Base-by-base conservation (phyloP, 805 yeast species). In the Saccharomycopsis synnaedendra region DNA sequence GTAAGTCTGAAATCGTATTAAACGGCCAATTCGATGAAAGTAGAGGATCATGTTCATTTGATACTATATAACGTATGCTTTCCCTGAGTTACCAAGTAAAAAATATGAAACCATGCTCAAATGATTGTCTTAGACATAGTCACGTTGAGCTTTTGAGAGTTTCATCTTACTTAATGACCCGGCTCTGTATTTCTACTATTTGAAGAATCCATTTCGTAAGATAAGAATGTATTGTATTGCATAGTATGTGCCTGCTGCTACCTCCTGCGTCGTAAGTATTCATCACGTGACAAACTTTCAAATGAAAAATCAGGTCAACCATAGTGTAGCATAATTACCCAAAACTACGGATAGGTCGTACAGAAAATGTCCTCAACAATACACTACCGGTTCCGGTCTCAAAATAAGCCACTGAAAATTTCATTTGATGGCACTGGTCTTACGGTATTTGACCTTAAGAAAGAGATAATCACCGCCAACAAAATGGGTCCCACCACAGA, bases 341-440 rank as follows among this genome's bases (percentile, higher is more conserved):
- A 19, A 19, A 19, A 19, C 19, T 34, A 3, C 37, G n/a, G n/a
- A n/a, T 34, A 34, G n/a, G 10, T 34, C n/a, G 19, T 27, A 5
- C 7, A 11, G 5, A 43, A 8, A 4, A 86, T 87, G 95, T 83
- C 95, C 5, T 85, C 95, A 9, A 82, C 85, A 3, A 85, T 90
- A 7, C 93, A 87, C 62, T 90, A 90, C 61, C 74, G 79, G 60
- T 90, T 93, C 64, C 68, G 78, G 51, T 90, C 95, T 10, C 96
- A 89, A 62, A 82, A 80, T 58, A 80, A 76, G 39, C 81, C 85
- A 32, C 78, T 85, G 1, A 75, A 94, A 40, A 77, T 93, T 31
- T 74, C 81, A 42, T 93, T 93, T 60, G 98, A 93, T 62, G 99
- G 98, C 27, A 90, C 98, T 0, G 97, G 97, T 32, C 78, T 93